Evolutionary conservation across 768 basidiomycete species (phyloP).

Genomic region (Dacryopinax primogenitus): DNA sequence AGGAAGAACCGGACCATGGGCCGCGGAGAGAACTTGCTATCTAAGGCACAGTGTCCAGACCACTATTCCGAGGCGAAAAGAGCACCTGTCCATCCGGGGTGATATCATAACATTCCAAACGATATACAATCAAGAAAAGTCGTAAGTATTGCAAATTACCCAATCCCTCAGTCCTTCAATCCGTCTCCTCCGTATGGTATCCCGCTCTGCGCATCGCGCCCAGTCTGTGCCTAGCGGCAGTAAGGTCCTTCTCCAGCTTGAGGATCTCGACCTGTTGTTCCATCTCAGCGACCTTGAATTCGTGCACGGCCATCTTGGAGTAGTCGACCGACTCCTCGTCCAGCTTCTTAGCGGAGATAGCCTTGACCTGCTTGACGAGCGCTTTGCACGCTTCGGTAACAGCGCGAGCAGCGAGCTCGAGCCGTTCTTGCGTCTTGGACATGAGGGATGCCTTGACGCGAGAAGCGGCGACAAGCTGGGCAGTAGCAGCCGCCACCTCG

Average conservation of each 20-base stretch:
- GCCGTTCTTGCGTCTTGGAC: constrained; percentile 94
- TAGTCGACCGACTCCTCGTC: constrained; percentile 70
- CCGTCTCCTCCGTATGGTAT: constrained; percentile 78
- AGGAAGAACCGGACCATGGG: too few species aligned
- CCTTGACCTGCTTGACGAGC: constrained; percentile 91
- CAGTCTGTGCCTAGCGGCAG: constrained; percentile 66
- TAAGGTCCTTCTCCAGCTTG: constrained; percentile 88
- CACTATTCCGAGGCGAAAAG: too few species aligned
- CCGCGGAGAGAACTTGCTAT: too few species aligned
- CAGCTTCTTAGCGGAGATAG: constrained; percentile 70
- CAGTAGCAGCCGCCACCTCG: constrained; percentile 92
- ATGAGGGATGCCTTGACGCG: constrained; percentile 96
- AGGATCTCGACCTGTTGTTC: constrained; percentile 99
- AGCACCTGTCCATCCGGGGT: neutral
- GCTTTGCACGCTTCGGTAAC: constrained; percentile 96
- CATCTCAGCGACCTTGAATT: constrained; percentile 98
- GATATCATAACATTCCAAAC: neutral
- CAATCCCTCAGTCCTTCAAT: constrained; percentile 26
- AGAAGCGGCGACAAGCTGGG: constrained; percentile 95
- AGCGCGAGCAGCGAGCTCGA: constrained; percentile 92
- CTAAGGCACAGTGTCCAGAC: too few species aligned
- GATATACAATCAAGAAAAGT: constrained; percentile 7
- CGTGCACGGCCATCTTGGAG: constrained; percentile 81
- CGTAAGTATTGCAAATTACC: neutral
- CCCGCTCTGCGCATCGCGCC: constrained; percentile 81